These are phyloP conservation scores for Trypanosoma rangeli DNA, from an alignment of 208 protist species.

Conservation along the genomic window DNA sequence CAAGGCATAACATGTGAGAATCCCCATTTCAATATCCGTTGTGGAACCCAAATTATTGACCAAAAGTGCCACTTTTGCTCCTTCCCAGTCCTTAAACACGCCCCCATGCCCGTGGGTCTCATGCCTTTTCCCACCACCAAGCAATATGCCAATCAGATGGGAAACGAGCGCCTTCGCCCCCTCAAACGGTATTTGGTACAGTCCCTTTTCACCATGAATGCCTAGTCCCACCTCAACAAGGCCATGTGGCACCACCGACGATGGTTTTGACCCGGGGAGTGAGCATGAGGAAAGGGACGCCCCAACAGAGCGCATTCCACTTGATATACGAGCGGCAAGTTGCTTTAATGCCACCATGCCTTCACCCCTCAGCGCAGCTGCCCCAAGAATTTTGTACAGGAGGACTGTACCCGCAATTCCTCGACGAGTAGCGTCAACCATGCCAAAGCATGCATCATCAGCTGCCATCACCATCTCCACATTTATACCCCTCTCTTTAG, in stretches of 20 bases:
- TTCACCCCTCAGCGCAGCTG: constrained; percentile 50
- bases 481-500: constrained; percentile 39
- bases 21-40: constrained; percentile 76
- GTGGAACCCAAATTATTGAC: constrained; percentile 91
- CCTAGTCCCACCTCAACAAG: constrained; percentile 86
- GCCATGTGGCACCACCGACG: constrained; percentile 37
- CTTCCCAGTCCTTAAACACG: constrained; percentile 6
- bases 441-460: constrained; percentile 81
- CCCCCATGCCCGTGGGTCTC: neutral
- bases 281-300: constrained; percentile 71
- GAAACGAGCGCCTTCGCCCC: constrained; percentile 32
- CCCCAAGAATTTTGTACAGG: constrained; percentile 86
- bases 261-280: constrained; percentile 55
- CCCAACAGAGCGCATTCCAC: constrained; percentile 65
- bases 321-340: constrained; percentile 44
- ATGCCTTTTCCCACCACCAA: constrained; percentile 22
- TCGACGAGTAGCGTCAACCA: constrained; percentile 34
- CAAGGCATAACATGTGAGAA: constrained; percentile 39
- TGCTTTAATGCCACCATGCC: constrained; percentile 52
- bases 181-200: constrained; percentile 37
- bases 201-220: constrained; percentile 89
- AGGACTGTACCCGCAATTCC: constrained; percentile 89
- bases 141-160: constrained; percentile 35
- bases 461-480: constrained; percentile 77
- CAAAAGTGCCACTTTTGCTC: constrained; percentile 49